phyloP scores from a whole-genome alignment of 331 rosid species.

The Erythrophleum ivorense region DNA sequence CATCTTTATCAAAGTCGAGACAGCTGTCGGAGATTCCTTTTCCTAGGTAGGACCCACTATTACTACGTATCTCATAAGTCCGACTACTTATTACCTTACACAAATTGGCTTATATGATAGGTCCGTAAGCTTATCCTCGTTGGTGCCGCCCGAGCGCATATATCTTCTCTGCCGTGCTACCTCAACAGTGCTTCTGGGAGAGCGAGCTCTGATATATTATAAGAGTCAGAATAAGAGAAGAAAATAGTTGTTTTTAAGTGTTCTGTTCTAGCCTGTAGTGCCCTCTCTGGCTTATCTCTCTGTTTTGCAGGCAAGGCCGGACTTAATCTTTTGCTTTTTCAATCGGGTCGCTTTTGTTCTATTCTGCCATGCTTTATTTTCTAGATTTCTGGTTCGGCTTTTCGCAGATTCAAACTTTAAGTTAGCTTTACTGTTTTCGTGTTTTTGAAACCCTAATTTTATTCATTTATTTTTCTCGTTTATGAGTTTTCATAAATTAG shows the following conservation, averaged over 20 bases:
- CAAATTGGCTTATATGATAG: accelerated
- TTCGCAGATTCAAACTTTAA: neutral
- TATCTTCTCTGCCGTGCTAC: neutral
- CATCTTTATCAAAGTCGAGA: conserved; percentile 25
- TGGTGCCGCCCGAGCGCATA: conserved; percentile 23
- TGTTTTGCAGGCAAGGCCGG: conserved; percentile 35
- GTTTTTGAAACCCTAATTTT: conserved; percentile 30
- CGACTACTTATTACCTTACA: accelerated
- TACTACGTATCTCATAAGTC: too few relatives aligned
- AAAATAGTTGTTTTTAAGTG: neutral
- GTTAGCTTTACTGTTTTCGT: conserved; percentile 23
- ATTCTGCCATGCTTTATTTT: neutral
- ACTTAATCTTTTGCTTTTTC: conserved; percentile 1
- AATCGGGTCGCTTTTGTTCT: conserved; percentile 29
- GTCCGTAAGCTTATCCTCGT: accelerated
- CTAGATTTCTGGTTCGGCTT: neutral
- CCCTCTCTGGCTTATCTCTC: neutral
- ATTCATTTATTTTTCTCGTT: neutral
- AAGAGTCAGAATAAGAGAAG: conserved; percentile 21
- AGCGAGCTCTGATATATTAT: neutral
- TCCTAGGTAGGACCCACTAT: conserved; percentile 4
- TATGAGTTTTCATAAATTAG: neutral
- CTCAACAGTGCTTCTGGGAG: conserved; percentile 26
- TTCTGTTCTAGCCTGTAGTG: neutral
- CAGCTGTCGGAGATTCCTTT: conserved; percentile 18